Base-by-base conservation (phyloP, 768 basidiomycete genomes). In the Agaricus sinodeliciosus region DNA sequence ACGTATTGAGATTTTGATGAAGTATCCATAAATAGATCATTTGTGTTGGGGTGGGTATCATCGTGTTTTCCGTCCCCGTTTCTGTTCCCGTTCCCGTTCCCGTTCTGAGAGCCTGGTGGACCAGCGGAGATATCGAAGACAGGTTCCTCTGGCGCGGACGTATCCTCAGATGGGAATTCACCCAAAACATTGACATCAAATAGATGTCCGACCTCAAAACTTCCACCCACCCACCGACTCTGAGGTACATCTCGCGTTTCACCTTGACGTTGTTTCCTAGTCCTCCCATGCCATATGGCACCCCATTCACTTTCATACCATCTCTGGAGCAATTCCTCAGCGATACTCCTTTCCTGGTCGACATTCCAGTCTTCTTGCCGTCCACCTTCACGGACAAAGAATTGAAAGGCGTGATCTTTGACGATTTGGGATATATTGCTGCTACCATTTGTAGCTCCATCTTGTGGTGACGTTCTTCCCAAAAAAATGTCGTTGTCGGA, bases 141-240 rank as follows among this genome's bases (percentile, higher is more conserved):
- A n/a, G 22, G 36, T 19, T 53, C 51, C 36, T 53, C 51, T 44
- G 43, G 52, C 22, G 52, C 9, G 22, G 27, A 22, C n/a, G 9
- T 19, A n/a, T 41, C 11, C 28, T 15, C 19, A n/a, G n/a, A 9
- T n/a, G 46, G 13, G 3, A 63, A 62, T 42, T 70, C 70, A 41
- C 76, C 69, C 45, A 84, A 68, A 28, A 86, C 68, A 56, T 81
- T 77, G 47, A 90, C 75, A 9, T 87, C 90, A 35, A 90, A 70
- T 55, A 92, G 75, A n/a, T 75, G 75, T 2, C 90, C 90, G 35
- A 92, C 72, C 60, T 89, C 85, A 57, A 92, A 92, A 55, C 82
- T 87, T 19, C 73, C 74, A 25, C 90, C 87, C 26, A 87, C 75
- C 86, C 87, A 90, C 18, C 67, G 71, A 12, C 63, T 66, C 13